phyloP scores from a whole-genome alignment of 345 rosid species.

The Lepidium sativum region DNA sequence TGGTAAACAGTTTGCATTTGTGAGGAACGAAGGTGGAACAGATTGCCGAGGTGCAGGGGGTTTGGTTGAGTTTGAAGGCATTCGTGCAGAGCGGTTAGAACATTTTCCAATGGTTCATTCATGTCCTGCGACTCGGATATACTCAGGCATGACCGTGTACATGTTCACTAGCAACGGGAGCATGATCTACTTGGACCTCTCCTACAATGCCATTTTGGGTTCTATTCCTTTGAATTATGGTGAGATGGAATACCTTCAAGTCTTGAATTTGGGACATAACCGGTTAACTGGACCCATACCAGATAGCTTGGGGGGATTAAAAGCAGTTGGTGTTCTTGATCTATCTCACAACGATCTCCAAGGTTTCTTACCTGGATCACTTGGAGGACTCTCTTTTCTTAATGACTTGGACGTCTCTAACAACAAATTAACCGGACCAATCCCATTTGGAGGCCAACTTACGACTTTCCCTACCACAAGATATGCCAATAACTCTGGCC shows the following conservation, averaged over 20 bases:
- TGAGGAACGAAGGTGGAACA: conserved; percentile 94
- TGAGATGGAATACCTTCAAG: conserved; percentile 59
- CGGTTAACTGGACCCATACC: conserved; percentile 58
- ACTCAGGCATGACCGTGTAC: conserved; percentile 69
- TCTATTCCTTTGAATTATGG: conserved; percentile 63
- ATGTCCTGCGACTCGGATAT: conserved; percentile 76
- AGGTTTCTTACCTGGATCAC: conserved; percentile 61
- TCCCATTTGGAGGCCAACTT: conserved; percentile 75
- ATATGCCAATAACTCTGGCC: conserved; percentile 67
- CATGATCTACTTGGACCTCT: conserved; percentile 81
- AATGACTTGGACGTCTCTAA: conserved; percentile 64
- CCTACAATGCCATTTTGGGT: conserved; percentile 70
- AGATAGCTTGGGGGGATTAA: conserved; percentile 62
- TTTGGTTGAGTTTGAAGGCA: conserved; percentile 80
- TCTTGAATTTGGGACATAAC: conserved; percentile 90
- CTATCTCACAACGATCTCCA: conserved; percentile 59
- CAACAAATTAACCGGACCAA: conserved; percentile 60
- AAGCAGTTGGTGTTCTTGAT: conserved; percentile 76
- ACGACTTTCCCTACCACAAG: conserved; percentile 50
- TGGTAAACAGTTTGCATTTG: conserved; percentile 87
- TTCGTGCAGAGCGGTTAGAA: conserved; percentile 60
- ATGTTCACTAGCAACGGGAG: conserved; percentile 62
- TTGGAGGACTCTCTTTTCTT: conserved; percentile 47
- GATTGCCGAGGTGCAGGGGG: conserved; percentile 98
- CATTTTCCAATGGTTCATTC: conserved; percentile 73